A percentile compares a stretch with the other conserved stretches of the same genome.
These are phyloP conservation scores for Podaxis pistillaris DNA, from an alignment of 768 basidiomycete genomes.

Conservation along the genomic window DNA sequence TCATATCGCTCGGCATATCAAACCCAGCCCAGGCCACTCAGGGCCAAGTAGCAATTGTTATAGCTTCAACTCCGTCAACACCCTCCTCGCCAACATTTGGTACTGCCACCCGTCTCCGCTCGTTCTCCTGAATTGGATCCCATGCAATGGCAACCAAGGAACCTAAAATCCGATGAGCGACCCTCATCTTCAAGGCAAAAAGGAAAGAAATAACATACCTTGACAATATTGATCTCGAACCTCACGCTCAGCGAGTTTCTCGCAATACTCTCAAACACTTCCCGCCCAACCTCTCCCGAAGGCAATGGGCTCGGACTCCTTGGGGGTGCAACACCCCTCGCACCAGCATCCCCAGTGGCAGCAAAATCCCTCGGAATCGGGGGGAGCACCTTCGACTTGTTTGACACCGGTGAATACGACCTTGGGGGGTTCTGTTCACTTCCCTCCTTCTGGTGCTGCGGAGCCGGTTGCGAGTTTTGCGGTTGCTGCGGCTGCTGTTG, in stretches of 20 bases:
- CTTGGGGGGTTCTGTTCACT: slow-evolving; percentile 33
- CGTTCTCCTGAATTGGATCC: slow-evolving; percentile 90
- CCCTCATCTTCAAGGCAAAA: background rate
- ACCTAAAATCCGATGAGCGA: slow-evolving; percentile 49
- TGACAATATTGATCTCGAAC: slow-evolving; percentile 97
- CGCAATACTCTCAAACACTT: slow-evolving; percentile 70
- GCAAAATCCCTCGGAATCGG: slow-evolving; percentile 77
- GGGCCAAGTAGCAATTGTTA: slow-evolving; percentile 24
- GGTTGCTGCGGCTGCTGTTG: slow-evolving; percentile 21
- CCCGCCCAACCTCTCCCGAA: slow-evolving; percentile 64
- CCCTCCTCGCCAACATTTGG: slow-evolving; percentile 89
- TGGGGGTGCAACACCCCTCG: slow-evolving; percentile 31
- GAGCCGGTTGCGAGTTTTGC: slow-evolving; percentile 16
- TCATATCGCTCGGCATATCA: background rate
- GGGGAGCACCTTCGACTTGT: slow-evolving; percentile 66
- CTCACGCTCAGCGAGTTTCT: slow-evolving; percentile 83
- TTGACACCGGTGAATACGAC: slow-evolving; percentile 33
- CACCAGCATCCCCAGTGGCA: slow-evolving; percentile 11
- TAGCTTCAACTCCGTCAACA: slow-evolving; percentile 85
- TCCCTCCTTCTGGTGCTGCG: background rate
- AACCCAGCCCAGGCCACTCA: too few species aligned
- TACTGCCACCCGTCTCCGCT: slow-evolving; percentile 97
- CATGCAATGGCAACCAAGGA: slow-evolving; percentile 89
- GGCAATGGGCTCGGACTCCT: slow-evolving; percentile 54
- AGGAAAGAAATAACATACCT: slow-evolving; percentile 46